A percentile compares a stretch with the other conserved stretches of the same genome.
Evolutionary conservation across 2,329 filamentous ascomycete genomes (phyloP).

Genomic region (Pseudocercospora macadamiae): DNA sequence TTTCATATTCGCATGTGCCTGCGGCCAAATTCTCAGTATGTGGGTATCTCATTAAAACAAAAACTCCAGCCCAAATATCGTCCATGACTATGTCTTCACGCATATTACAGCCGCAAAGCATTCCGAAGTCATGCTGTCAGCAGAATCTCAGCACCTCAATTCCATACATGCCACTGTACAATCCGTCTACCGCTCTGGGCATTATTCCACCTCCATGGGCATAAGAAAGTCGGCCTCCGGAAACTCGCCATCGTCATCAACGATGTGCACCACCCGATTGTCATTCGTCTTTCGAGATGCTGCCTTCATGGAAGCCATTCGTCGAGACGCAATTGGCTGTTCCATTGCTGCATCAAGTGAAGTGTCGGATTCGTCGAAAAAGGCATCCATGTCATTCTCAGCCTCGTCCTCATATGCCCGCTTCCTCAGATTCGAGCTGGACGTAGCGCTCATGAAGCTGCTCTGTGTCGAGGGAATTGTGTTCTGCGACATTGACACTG

Average conservation of each 20-base stretch:
- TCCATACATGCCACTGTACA: background rate
- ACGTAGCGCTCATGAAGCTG: slow-evolving; percentile 35
- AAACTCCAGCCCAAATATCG: background rate
- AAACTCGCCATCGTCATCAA: slow-evolving; percentile 59
- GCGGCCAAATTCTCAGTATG: background rate
- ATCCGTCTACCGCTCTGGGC: too few species aligned
- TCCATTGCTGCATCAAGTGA: slow-evolving; percentile 10
- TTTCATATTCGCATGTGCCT: too few species aligned
- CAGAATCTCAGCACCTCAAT: too few species aligned
- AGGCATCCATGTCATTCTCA: slow-evolving; percentile 41
- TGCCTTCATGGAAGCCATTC: slow-evolving; percentile 35
- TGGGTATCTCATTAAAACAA: background rate
- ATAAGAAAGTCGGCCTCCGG: slow-evolving; percentile 66
- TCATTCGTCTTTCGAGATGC: slow-evolving; percentile 36
- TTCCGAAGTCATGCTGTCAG: too few species aligned
- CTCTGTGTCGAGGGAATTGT: slow-evolving; percentile 45
- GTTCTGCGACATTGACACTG: slow-evolving; percentile 40
- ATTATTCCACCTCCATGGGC: slow-evolving; percentile 32
- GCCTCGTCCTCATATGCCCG: slow-evolving; percentile 41
- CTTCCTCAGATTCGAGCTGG: slow-evolving; percentile 28
- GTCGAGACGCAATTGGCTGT: slow-evolving; percentile 10
- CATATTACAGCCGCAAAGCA: too few species aligned
- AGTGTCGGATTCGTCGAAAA: slow-evolving; percentile 34
- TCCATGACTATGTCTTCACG: too few species aligned
- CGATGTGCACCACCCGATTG: slow-evolving; percentile 41